A percentile compares a stretch with the other conserved stretches of the same genome.
phyloP scores from a whole-genome alignment of 2,329 filamentous ascomycete genomes.

The Fusarium veterinarium region DNA sequence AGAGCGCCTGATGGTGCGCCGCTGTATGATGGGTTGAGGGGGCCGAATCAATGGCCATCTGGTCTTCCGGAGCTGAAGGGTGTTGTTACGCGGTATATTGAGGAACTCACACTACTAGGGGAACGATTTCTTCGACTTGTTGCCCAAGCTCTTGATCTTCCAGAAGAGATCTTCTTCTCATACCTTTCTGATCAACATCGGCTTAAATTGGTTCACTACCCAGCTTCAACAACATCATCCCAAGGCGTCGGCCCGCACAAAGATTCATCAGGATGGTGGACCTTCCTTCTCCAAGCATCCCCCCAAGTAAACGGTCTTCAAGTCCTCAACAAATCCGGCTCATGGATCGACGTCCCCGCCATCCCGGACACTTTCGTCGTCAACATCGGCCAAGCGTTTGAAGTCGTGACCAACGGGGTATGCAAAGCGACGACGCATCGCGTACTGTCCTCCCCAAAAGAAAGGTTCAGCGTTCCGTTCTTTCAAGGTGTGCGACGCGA shows the following conservation, averaged over 20 bases:
- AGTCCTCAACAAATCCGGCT: conserved; percentile 59
- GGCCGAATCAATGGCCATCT: conserved; percentile 62
- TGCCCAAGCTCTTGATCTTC: conserved; percentile 64
- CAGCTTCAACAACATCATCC: conserved; percentile 40
- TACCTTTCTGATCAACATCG: conserved; percentile 69
- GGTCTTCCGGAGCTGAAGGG: conserved; percentile 49
- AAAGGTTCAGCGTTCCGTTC: conserved; percentile 58
- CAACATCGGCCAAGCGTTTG: conserved; percentile 69
- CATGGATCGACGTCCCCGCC: conserved; percentile 63
- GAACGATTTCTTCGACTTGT: conserved; percentile 67
- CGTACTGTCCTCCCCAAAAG: conserved; percentile 50
- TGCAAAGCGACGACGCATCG: conserved; percentile 65
- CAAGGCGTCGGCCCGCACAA: conserved; percentile 73
- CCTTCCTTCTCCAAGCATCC: conserved; percentile 71
- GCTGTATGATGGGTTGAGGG: conserved; percentile 57
- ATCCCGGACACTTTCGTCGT: conserved; percentile 65
- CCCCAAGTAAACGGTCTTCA: conserved; percentile 62
- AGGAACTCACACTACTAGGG: conserved; percentile 61
- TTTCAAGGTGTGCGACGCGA: conserved; percentile 62
- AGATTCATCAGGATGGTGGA: conserved; percentile 73
- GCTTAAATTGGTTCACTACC: conserved; percentile 68
- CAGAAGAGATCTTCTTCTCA: conserved; percentile 59
- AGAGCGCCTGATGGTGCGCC: conserved; percentile 51
- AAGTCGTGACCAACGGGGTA: conserved; percentile 65
- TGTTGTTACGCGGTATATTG: conserved; percentile 61